Base-by-base conservation (phyloP, 306 rosid genomes). In the Alnus rubra region DNA sequence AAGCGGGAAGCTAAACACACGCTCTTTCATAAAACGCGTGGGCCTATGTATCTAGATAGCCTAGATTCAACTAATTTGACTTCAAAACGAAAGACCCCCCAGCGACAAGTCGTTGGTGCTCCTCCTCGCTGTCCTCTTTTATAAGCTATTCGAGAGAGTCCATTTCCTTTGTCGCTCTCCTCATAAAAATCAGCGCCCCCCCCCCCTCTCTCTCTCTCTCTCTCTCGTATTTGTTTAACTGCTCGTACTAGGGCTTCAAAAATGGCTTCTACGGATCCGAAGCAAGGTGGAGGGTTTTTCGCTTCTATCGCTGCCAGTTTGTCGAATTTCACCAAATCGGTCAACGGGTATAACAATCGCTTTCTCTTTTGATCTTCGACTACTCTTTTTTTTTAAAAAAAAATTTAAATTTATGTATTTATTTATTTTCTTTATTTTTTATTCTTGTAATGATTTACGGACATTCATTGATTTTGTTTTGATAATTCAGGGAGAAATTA, bases 261-360 rank as follows among this genome's bases (percentile, higher is more conserved):
- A 69, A 90, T 88, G 94, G 88, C 87, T 69, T 73, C 93, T 16
- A 86, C 82, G 39, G 97, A 92, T 90, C 87, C 89, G 80, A 92
- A 92, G 82, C 87, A 86, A 78, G 77, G 39, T 5, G 88, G 89
- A 68, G 89, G 97, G 31, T 90, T 92, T 73, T 89, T 92, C 48
- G 84, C 95, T 69, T 88, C 97, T 4, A 71, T 92, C 69, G 92
- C 97, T 80, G 85, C 95, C 31, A 80, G 89, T 83, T 75, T 88
- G 79, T 78, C 93, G 77, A 91, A 74, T 85, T 81, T 91, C 87
- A 78, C 88, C 88, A 92, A 92, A 90, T 92, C 97, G 30, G 95
- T 87, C 64, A 92, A 86, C 67, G 92, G 91, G 97, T 92, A 87
- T 51, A 9, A 56, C 51, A 6, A 18, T 68, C 72, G 51, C 72